phyloP scores from a whole-genome alignment of 1,284 basidiomycete genomes.

The Leccinum fallax region DNA sequence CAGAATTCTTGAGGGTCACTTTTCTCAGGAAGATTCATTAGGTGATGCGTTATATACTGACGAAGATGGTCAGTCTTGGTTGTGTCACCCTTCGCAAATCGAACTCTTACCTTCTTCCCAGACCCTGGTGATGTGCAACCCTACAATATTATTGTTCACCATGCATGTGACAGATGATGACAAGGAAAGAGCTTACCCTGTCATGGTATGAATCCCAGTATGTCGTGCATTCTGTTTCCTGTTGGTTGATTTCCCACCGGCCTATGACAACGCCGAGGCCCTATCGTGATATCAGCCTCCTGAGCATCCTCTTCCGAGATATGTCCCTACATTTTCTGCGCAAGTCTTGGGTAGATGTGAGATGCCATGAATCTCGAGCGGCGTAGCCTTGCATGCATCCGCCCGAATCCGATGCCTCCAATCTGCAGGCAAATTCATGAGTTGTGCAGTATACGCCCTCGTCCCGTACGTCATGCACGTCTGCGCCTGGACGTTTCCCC shows the following conservation, averaged over 20 bases:
- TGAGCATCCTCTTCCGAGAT: too few species aligned
- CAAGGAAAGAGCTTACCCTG: constrained; percentile 6
- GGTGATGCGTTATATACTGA: constrained; percentile 24
- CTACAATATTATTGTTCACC: constrained; percentile 11
- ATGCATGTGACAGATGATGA: background rate
- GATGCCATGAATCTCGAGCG: constrained; percentile 25
- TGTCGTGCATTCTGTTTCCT: constrained; percentile 24
- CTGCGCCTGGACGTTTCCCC: constrained; percentile 21
- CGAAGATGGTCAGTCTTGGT: constrained; percentile 1
- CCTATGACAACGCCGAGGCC: constrained; percentile 25
- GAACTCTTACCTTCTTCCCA: constrained; percentile 21
- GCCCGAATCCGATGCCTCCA: constrained; percentile 16
- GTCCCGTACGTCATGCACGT: constrained; percentile 27
- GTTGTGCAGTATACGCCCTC: constrained; percentile 27
- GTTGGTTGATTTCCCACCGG: constrained; percentile 23
- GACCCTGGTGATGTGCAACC: constrained; percentile 30
- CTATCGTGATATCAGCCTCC: constrained; percentile 10
- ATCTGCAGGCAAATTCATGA: constrained; percentile 23
- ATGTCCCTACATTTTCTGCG: constrained; percentile 24
- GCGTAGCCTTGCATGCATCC: constrained; percentile 24
- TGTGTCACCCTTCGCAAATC: background rate
- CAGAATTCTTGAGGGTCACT: constrained; percentile 29
- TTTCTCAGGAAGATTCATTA: constrained; percentile 23
- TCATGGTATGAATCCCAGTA: constrained; percentile 28
- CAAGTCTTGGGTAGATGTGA: constrained; percentile 24